Base-by-base conservation (phyloP, 2,329 filamentous ascomycete species). In the Colletotrichum scovillei region DNA sequence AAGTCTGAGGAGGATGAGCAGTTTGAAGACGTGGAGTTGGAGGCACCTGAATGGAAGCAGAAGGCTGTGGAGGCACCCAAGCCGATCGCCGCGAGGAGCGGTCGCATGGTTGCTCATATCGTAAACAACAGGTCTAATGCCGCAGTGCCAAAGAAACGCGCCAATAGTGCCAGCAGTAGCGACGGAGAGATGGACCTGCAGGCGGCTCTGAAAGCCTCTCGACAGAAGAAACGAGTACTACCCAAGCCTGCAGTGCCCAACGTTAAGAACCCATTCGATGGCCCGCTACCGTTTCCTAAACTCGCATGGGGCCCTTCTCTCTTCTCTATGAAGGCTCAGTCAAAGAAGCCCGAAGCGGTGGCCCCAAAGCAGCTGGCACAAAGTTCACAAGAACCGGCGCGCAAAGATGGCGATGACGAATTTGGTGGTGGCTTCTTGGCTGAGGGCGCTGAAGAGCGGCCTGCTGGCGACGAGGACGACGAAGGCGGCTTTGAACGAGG, bases 281-380 rank as follows among this genome's bases (percentile, higher is more conserved):
- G 96, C 0, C 95, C 95, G 0, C 82, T 99, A 5, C 97, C 97
- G 0, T 99, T 99, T 78, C 95, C 98, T 77, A 96, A 95, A 79
- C 87, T 98, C 1, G 91, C 93, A 57, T 91, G 89, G 87, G 92
- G 90, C 64, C 92, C 90, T 2, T 88, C 87, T 1, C 85, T 91
- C 2, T 91, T 91, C 73, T 82, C 82, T 5, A 87, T 85, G 75
- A 86, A 85, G 68, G 73, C 76, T 7, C 74, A 56, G 24, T n/a
- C 66, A 11, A 63, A 64, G 32, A 73, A 68, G 63, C n/a, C 52
- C 9, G 49, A 67, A 58, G 26, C 22, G 26, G 12, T n/a, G 16
- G 32, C 38, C 3, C 5, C 60, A 3, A 74, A 77, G 5, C 74
- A 79, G 28, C 46, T 64, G 14, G 19, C 62, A 4, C 46, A 35